Conservation (phyloP, 1,284 basidiomycete genomes). For the Vanrija sp. region DNA sequence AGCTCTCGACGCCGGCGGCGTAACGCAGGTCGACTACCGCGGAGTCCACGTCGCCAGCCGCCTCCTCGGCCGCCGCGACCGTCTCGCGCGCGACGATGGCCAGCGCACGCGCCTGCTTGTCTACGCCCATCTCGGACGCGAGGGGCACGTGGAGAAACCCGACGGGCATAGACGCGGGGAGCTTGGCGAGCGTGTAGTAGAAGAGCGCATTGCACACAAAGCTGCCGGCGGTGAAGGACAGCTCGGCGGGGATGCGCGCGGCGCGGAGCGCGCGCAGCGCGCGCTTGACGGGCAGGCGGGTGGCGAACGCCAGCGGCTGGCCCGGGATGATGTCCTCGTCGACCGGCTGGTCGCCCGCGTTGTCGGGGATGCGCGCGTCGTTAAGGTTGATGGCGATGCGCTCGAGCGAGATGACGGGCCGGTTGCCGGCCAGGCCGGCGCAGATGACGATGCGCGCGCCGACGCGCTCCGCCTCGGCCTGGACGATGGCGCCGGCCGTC, state of each 20-base stretch:
- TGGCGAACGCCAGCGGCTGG: background rate
- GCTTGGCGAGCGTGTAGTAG: slow-evolving; percentile 5
- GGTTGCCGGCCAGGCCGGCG: slow-evolving; percentile 10
- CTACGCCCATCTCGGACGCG: background rate
- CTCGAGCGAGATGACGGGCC: slow-evolving; percentile 6
- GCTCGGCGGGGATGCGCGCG: slow-evolving; percentile 5
- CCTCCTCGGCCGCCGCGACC: background rate
- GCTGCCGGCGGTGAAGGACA: slow-evolving; percentile 10
- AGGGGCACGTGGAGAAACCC: slow-evolving; percentile 17
- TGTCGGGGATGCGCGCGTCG: slow-evolving; percentile 11
- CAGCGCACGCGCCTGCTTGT: slow-evolving; percentile 10
- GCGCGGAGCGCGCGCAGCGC: slow-evolving; percentile 1
- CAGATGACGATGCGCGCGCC: slow-evolving; percentile 9
- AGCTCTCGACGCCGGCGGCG: too few species aligned
- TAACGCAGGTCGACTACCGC: too few species aligned
- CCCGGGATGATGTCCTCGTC: slow-evolving; percentile 4
- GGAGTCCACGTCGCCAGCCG: too few species aligned
- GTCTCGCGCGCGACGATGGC: slow-evolving; percentile 8
- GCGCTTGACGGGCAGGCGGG: slow-evolving; percentile 5
- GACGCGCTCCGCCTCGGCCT: slow-evolving; percentile 1
- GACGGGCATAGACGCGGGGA: background rate
- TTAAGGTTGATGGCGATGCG: slow-evolving; percentile 11
- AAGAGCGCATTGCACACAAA: slow-evolving; percentile 19
- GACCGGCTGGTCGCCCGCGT: slow-evolving; percentile 11
- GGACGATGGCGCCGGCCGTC: slow-evolving; percentile 1